These are phyloP conservation scores for Neurospora sublineolata DNA, from an alignment of 495 filamentous ascomycete genomes.

Conservation along the genomic window DNA sequence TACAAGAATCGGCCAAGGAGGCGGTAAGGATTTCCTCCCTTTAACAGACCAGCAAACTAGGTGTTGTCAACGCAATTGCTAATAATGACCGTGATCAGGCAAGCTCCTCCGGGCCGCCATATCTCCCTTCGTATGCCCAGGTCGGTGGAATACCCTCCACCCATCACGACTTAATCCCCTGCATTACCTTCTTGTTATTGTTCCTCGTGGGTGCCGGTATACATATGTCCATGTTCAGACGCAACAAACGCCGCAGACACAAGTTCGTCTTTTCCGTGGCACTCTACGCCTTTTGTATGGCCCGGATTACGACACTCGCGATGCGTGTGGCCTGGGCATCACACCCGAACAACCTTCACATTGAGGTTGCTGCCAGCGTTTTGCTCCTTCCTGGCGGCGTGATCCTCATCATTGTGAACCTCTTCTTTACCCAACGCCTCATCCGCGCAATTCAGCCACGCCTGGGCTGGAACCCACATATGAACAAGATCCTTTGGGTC, in stretches of 20 bases:
- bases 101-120: constrained; percentile 19
- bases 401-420: constrained; percentile 65
- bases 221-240: constrained; percentile 52
- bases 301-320: constrained; percentile 50
- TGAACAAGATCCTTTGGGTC: constrained; percentile 36
- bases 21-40: background rate
- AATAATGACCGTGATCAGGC: background rate
- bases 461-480: constrained; percentile 49
- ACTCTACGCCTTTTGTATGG: constrained; percentile 66
- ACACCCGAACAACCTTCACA: constrained; percentile 28
- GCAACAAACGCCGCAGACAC: constrained; percentile 43
- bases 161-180: constrained; percentile 50
- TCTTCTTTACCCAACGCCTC: constrained; percentile 67
- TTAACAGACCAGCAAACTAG: background rate
- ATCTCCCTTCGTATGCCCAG: constrained; percentile 26
- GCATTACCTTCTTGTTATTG: constrained; percentile 52
- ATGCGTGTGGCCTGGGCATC: constrained; percentile 53
- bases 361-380: constrained; percentile 62
- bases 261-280: constrained; percentile 60
- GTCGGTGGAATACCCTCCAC: constrained; percentile 49
- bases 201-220: constrained; percentile 44
- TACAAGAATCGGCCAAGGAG: background rate
- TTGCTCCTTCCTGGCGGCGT: constrained; percentile 66
- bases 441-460: constrained; percentile 56
- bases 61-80: background rate